Evolutionary conservation across 805 yeast genomes (phyloP), one percentile per base, ranked within the genome.

Genomic region (Zygosaccharomyces kombuchaensis): DNA sequence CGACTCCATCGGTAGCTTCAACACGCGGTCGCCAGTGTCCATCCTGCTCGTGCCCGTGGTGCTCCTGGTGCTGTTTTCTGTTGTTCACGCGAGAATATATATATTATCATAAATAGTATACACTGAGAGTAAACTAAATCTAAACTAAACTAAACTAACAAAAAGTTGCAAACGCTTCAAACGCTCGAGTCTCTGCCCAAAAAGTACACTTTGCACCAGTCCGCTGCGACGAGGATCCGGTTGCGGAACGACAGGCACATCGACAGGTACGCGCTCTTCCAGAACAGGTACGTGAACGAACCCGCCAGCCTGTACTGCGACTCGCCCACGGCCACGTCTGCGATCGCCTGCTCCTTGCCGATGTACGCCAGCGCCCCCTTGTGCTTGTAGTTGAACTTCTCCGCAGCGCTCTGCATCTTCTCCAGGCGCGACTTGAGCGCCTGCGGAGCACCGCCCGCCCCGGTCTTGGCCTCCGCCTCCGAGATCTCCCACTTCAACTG

Each of bases 281-380:
- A 90, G 78, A 90, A 86, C 66, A 87, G 74, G 75, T 84, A 89
- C 31, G 97, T 87, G 66, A 87, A 71, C 42, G 84, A 75, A 61
- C 97, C 97, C 52, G 95, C 91, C 40, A 87, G 72, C 27, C 89
- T 79, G 59, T 86, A 77, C 61, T 84, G 83, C 47, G 84, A 80
- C 60, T 81, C 84, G 56, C 84, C 85, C 77, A 84, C 75, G 22
- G 82, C 78, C 59, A 91, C 73, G 65, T 90, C 97, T 36, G 97
- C 97, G 59, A 90, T 89, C 41, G 98, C 98, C 67, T 82, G 78
- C 66, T 90, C 98, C 25, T 83, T 73, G 58, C 98, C 98, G 65
- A 90, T 84, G 74, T 90, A 90, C 31, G 97, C 97, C 55, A 90
- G 75, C 25, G 97, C 80, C 68, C 98, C 98, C 72, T 84, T 85